Conservation (phyloP, 2,329 filamentous ascomycete genomes). For the Aspergillus texensis region DNA sequence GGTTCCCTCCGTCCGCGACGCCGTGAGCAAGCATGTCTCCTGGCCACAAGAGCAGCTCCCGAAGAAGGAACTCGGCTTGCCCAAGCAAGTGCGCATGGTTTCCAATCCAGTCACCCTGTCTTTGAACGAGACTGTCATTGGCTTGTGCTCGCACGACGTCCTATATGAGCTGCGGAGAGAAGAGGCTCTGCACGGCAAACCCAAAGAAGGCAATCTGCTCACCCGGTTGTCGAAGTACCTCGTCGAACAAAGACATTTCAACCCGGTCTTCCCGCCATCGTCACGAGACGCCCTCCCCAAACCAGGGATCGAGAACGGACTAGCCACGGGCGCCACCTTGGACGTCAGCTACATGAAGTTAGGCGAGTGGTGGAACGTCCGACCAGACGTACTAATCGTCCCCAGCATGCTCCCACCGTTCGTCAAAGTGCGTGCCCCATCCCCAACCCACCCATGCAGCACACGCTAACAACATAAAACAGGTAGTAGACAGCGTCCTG, state of each 20-base stretch:
- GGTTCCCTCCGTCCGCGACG: constrained; percentile 79
- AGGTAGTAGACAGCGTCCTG: constrained; percentile 90
- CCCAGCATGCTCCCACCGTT: constrained; percentile 85
- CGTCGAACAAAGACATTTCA: constrained; percentile 88
- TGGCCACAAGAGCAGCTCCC: constrained; percentile 80
- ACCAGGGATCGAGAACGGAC: constrained; percentile 61
- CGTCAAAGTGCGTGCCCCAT: constrained; percentile 68
- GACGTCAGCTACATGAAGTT: constrained; percentile 85
- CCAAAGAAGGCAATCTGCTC: constrained; percentile 63
- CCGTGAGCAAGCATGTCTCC: constrained; percentile 78
- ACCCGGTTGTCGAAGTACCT: constrained; percentile 74
- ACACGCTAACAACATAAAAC: not conserved
- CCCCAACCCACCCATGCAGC: not conserved
- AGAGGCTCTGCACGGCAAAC: constrained; percentile 64
- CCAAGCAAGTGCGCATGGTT: constrained; percentile 74
- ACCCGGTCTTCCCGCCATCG: constrained; percentile 82
- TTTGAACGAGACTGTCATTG: constrained; percentile 83
- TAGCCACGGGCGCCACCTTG: constrained; percentile 73
- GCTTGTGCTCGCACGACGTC: constrained; percentile 80
- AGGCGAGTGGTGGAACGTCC: constrained; percentile 84
- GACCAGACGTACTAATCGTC: constrained; percentile 80
- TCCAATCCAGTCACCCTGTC: constrained; percentile 89
- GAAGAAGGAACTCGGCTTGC: constrained; percentile 73
- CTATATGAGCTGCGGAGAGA: constrained; percentile 79
- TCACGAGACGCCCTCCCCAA: constrained; percentile 69